Evolutionary conservation across 768 basidiomycete species (phyloP).

Genomic region (Phaeotremella fagi): DNA sequence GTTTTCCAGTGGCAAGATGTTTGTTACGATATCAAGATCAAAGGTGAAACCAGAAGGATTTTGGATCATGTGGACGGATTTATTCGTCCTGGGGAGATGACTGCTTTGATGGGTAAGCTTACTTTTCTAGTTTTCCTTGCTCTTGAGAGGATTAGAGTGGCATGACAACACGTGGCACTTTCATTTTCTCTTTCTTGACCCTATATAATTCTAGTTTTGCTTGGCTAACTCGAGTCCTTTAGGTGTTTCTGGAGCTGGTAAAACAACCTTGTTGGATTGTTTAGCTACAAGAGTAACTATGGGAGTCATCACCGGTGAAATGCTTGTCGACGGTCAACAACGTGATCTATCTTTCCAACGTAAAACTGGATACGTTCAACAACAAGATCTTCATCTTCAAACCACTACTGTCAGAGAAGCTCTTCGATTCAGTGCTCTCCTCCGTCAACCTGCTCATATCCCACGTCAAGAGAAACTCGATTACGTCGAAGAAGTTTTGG

Average conservation of each 20-base stretch:
- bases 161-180: too few relatives aligned
- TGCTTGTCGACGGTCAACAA: conserved; percentile 51
- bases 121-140: conserved; percentile 51
- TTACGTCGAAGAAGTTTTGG: conserved; percentile 52
- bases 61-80: conserved; percentile 47
- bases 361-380: conserved; percentile 51
- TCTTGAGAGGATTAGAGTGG: conserved; percentile 57
- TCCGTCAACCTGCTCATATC: conserved; percentile 49
- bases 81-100: conserved; percentile 43
- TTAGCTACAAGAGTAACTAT: conserved; percentile 48
- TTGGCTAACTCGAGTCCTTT: too few relatives aligned
- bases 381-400: conserved; percentile 50
- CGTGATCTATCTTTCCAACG: conserved; percentile 52
- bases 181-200: too few relatives aligned
- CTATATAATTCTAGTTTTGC: too few relatives aligned
- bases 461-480: conserved; percentile 48
- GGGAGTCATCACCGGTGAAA: conserved; percentile 52
- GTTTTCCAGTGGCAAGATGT: conserved; percentile 49
- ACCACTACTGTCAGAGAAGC: conserved; percentile 52
- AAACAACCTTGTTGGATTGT: conserved; percentile 47
- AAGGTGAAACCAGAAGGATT: conserved; percentile 52
- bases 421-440: conserved; percentile 49
- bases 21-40: conserved; percentile 49
- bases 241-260: conserved; percentile 46
- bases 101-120: conserved; percentile 51